phyloP scores from a whole-genome alignment of 164 flowering plant species.

The Chimonanthus praecox region DNA sequence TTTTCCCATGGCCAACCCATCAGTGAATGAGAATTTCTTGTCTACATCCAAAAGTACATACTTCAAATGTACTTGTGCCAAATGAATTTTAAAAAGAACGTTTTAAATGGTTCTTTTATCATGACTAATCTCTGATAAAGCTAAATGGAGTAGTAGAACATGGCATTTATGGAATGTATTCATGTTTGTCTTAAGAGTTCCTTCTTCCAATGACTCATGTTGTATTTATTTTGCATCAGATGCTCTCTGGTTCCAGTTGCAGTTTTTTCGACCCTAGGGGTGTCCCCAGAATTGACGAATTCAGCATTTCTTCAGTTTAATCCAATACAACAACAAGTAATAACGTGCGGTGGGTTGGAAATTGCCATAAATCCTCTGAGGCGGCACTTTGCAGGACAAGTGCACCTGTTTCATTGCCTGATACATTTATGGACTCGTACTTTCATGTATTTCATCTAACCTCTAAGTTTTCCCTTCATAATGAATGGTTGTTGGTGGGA shows the following conservation, averaged over 20 bases:
- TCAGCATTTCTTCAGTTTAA: constrained; percentile 44
- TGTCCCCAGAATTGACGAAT: constrained; percentile 40
- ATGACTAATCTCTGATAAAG: too few species aligned
- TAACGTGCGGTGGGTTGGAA: constrained; percentile 39
- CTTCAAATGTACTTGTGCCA: too few species aligned
- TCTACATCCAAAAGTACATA: too few species aligned
- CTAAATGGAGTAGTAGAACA: too few species aligned
- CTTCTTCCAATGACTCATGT: background rate
- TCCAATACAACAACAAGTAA: constrained; percentile 27
- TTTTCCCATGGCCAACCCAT: too few species aligned
- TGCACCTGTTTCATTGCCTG: constrained; percentile 55
- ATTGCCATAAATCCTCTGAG: constrained; percentile 39
- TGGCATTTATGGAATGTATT: too few species aligned
- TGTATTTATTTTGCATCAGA: constrained; percentile 26
- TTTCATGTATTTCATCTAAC: constrained; percentile 43
- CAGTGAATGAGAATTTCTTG: too few species aligned
- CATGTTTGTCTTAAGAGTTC: background rate
- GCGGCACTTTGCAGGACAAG: constrained; percentile 55
- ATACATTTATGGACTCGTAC: constrained; percentile 46
- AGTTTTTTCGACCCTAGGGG: constrained; percentile 36
- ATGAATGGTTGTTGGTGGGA: too few species aligned
- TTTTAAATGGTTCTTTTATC: too few species aligned
- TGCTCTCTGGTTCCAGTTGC: constrained; percentile 38
- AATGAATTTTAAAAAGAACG: too few species aligned
- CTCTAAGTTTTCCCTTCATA: background rate